Base-by-base conservation (phyloP, 306 rosid genomes). In the Begonia peltatifolia region DNA sequence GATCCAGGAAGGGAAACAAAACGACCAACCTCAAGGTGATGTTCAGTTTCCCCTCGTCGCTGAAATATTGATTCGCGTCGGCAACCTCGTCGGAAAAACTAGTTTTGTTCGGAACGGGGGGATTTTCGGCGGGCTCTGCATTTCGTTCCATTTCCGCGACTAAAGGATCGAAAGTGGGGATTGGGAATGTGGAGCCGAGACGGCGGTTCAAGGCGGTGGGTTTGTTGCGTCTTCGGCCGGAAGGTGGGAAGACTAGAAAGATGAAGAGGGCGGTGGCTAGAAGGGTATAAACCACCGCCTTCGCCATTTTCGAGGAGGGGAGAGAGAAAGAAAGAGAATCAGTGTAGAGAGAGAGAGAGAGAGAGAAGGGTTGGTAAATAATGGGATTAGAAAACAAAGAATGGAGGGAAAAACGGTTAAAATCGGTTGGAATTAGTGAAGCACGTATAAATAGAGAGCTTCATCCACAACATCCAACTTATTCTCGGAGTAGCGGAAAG, bases 1-100 rank as follows among this genome's bases (percentile, higher is more conserved):
- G 62, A 56, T 84, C 96, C 54, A 88, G 47, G 60, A 75, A 52
- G 22, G 96, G 94, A 64, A 84, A 84, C 72, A 88, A 52, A 43
- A 67, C 67, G 13, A 67, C 12, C 63, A 84, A 41, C 74, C 96
- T 74, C 64, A 68, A 59, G 3, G 96, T 76, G 6, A 83, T 65
- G 49, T 87, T 87, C 63, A 84, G 57, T 57, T 23, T 73, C 0
- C 83, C 84, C 25, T 53, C 71, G 0, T 75, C 58, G 9, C 64
- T 62, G 9, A 71, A 49, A 68, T 68, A 60, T 30, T 59, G 61
- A n/a, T 66, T 62, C 2, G 56, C 60, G 25, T 76, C 79, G 0
- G 46, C 63, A 9, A 64, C 63, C 15, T 76, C 73, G 10, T 55
- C 30, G 0, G 13, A 41, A 12, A 30, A 14, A 11, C 70, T 12